Evolutionary conservation across 768 basidiomycete species (phyloP), one percentile per base, ranked within the genome.

Genomic region (Pleurotus tuber-regium): DNA sequence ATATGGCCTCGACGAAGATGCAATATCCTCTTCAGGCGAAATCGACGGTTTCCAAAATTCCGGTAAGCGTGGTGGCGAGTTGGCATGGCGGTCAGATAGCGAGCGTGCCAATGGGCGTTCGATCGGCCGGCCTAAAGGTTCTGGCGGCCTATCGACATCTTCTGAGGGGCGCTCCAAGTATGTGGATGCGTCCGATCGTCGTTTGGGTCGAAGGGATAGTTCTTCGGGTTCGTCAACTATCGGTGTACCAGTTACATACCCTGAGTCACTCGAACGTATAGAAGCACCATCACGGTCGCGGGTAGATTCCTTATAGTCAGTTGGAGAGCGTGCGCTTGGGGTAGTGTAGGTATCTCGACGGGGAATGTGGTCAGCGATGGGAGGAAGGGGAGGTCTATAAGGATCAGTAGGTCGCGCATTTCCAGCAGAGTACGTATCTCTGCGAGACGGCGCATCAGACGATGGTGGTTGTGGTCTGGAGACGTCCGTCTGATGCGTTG

Each of bases 1-100:
- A 51, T 70, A 70, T 3, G 76, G 66, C 48, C 72, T 75, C 1
- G 72, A 70, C 1, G 72, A 70, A 35, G 68, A 60, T 10, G 70
- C 59, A 0, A 64, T 63, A 30, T 77, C 78, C 46, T 80, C 74
- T 52, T 75, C 72, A 1, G 73, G 69, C 1, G 75, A 69, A 16
- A 74, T 69, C 0, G 72, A 61, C 2, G 80, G 78, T 30, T 70
- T 76, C 80, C 80, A 81, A 25, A 80, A 62, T 52, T 79, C 76
- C 11, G 73, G 77, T 1, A 65, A 61, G 57, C 29, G 65, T 11
- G 70, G 60, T 52, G 72, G 60, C 52, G 68, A 58, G 43, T 63
- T 62, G 10, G 69, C 59, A 58, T 64, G 53, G 14, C 51, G 69
- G 61, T 35, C 69, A 65, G 24, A 72, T 70, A 12, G 66, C 59